These are phyloP conservation scores for Naganishia randhawae DNA, from an alignment of 768 basidiomycete genomes.

Conservation along the genomic window DNA sequence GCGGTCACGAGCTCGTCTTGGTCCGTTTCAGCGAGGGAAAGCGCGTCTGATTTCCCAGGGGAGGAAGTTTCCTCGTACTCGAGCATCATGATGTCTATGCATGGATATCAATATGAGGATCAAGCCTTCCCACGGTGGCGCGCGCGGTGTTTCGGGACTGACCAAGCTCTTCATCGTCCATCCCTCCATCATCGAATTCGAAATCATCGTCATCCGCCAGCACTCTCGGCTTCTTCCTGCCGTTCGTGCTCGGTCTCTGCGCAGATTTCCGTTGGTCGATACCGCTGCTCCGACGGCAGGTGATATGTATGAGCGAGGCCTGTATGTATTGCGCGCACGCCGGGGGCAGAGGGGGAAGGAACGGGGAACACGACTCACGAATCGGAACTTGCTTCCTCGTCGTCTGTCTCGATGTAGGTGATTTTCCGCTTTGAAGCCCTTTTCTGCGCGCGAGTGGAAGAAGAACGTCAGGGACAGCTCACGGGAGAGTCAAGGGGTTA, in stretches of 20 bases:
- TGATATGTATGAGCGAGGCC: slow-evolving; percentile 25
- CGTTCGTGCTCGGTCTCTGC: slow-evolving; percentile 32
- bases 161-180: slow-evolving; percentile 45
- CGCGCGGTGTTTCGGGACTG: slow-evolving; percentile 7
- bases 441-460: slow-evolving; percentile 1
- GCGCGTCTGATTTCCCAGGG: slow-evolving; percentile 24
- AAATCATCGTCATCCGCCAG: slow-evolving; percentile 46
- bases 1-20: slow-evolving; percentile 31
- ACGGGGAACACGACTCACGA: background rate
- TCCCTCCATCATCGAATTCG: slow-evolving; percentile 35
- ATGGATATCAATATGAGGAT: background rate
- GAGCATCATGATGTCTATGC: slow-evolving; percentile 38
- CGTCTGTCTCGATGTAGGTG: slow-evolving; percentile 42
- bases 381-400: background rate
- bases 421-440: slow-evolving; percentile 40
- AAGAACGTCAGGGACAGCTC: background rate
- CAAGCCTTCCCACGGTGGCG: background rate
- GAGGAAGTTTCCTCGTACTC: slow-evolving; percentile 41
- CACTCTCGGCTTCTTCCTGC: slow-evolving; percentile 41
- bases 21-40: slow-evolving; percentile 17
- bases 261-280: slow-evolving; percentile 16
- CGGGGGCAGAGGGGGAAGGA: slow-evolving; percentile 20
- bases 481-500: too few relatives aligned
- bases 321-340: slow-evolving; percentile 27
- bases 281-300: background rate